phyloP scores from a whole-genome alignment of 495 filamentous ascomycete species.

The Podospora tetraspora region DNA sequence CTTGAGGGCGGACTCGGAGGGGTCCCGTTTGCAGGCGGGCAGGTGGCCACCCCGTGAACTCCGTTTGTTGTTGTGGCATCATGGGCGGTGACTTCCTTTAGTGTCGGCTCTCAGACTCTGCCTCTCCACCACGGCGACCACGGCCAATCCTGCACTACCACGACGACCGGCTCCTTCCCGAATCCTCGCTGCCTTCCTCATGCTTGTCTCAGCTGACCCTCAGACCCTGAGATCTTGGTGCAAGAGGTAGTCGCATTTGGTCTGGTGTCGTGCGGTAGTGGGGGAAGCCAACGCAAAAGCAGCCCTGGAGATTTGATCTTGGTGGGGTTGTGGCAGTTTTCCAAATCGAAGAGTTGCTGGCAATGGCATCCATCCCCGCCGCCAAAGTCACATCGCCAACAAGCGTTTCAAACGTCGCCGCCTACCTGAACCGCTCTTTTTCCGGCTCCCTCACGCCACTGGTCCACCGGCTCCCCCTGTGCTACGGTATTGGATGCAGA shows the following conservation, averaged over 20 bases:
- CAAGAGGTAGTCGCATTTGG: background rate
- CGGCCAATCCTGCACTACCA: background rate
- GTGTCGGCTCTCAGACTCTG: no score
- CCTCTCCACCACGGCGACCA: no score
- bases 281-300: background rate
- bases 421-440: background rate
- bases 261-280: no score
- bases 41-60: no score
- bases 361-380: background rate
- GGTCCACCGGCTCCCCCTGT: background rate
- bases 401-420: background rate
- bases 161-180: background rate
- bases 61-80: no score
- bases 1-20: background rate
- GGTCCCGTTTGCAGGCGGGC: no score
- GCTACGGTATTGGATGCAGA: background rate
- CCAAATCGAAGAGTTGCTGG: background rate
- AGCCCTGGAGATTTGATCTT: background rate
- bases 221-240: background rate
- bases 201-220: background rate
- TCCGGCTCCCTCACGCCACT: background rate
- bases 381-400: constrained; percentile 4
- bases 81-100: no score
- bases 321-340: background rate
- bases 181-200: background rate